A percentile compares a stretch with the other conserved stretches of the same genome.
These are phyloP conservation scores for Saccharum spontaneum DNA, from an alignment of 176 grass and related monocot genomes.

Conservation along the genomic window DNA sequence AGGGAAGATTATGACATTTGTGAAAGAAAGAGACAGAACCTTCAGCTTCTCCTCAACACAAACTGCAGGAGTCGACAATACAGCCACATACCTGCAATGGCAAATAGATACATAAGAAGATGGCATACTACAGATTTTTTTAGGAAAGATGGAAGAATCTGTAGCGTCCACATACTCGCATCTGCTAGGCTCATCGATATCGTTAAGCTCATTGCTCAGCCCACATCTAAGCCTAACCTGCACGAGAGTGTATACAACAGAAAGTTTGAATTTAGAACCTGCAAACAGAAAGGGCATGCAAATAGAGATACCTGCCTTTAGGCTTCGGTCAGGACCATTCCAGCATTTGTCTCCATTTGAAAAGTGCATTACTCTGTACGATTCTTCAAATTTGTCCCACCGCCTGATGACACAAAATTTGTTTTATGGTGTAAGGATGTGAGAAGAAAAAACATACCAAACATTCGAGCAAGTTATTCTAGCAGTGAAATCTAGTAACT, in stretches of 20 bases:
- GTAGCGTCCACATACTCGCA: slow-evolving; percentile 76
- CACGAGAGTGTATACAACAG: slow-evolving; percentile 10
- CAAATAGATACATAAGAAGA: slow-evolving; percentile 13
- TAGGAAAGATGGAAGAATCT: slow-evolving; percentile 8
- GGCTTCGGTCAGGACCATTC: slow-evolving; percentile 94
- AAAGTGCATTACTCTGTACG: slow-evolving; percentile 80
- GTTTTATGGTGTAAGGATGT: neutral
- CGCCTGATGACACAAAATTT: slow-evolving; percentile 51
- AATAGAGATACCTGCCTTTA: slow-evolving; percentile 72
- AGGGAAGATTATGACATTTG: neutral
- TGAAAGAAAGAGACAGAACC: slow-evolving; percentile 35
- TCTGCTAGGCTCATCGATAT: slow-evolving; percentile 91
- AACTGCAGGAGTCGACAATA: slow-evolving; percentile 72
- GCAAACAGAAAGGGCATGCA: slow-evolving; percentile 1
- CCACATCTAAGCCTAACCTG: slow-evolving; percentile 96
- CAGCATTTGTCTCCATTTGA: slow-evolving; percentile 88
- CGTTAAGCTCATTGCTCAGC: slow-evolving; percentile 74
- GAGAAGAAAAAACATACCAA: neutral
- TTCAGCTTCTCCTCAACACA: slow-evolving; percentile 82
- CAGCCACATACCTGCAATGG: slow-evolving; percentile 71
- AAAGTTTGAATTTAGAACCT: neutral
- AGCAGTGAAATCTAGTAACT: neutral
- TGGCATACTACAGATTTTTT: neutral
- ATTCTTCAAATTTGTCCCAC: slow-evolving; percentile 98
- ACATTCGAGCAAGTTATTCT: neutral